Conservation (phyloP, 73 alveolate genomes). For the Paramecium primaurelia region DNA sequence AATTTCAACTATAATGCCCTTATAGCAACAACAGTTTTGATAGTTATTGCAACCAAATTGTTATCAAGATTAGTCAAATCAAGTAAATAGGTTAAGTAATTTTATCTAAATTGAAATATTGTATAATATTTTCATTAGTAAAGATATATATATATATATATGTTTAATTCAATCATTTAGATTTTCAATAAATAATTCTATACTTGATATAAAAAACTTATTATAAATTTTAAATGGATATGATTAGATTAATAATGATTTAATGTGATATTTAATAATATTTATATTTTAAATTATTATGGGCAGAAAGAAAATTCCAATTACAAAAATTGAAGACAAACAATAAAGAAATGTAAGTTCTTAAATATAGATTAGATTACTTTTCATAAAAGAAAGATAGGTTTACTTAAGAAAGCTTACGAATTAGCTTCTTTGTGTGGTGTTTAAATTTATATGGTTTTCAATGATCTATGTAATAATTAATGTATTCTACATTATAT, state of each 20-base stretch:
- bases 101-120: background rate
- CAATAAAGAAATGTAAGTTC: background rate
- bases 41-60: background rate
- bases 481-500: background rate
- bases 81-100: background rate
- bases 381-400: background rate
- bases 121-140: background rate
- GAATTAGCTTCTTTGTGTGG: background rate
- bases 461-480: background rate
- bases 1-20: slow-evolving; percentile 34
- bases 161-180: background rate
- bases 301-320: background rate
- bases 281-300: background rate
- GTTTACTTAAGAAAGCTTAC: background rate
- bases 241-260: background rate
- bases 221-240: background rate
- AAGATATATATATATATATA: background rate
- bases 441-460: background rate
- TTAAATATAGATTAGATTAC: background rate
- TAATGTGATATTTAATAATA: background rate
- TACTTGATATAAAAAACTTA: background rate
- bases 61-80: background rate
- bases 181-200: background rate
- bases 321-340: background rate
- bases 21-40: background rate